phyloP scores from a whole-genome alignment of 768 basidiomycete genomes.

The Boletellus ananiceps region DNA sequence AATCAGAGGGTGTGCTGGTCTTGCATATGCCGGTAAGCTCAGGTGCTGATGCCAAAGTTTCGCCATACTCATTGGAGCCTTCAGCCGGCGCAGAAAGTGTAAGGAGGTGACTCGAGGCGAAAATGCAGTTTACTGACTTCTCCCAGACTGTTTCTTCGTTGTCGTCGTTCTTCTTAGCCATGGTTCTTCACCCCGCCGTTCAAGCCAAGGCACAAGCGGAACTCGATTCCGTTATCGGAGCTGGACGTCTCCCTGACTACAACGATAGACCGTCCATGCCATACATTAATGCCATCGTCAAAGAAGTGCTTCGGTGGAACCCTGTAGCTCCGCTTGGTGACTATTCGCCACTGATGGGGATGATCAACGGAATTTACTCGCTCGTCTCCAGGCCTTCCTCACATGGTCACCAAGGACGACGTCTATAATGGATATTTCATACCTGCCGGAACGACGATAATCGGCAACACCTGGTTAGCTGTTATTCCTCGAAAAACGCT shows the following conservation, averaged over 20 bases:
- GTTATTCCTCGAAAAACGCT: neutral
- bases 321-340: conserved; percentile 33
- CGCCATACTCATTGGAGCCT: conserved; percentile 1
- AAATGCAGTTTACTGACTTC: conserved; percentile 1
- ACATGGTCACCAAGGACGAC: conserved; percentile 32
- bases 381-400: conserved; percentile 26
- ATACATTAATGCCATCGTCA: conserved; percentile 28
- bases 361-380: conserved; percentile 8
- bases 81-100: conserved; percentile 41
- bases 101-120: neutral
- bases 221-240: conserved; percentile 23
- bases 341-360: conserved; percentile 11
- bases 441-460: conserved; percentile 43
- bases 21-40: conserved; percentile 42
- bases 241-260: conserved; percentile 30
- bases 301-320: conserved; percentile 31
- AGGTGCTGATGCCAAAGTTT: neutral
- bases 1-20: conserved; percentile 41
- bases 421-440: conserved; percentile 30
- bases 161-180: conserved; percentile 29
- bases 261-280: conserved; percentile 26
- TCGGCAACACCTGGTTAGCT: conserved; percentile 54
- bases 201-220: conserved; percentile 30
- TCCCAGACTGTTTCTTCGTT: conserved; percentile 28
- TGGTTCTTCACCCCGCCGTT: conserved; percentile 26